Conservation (phyloP, 805 yeast genomes). For the Candida taoyuanica region DNA sequence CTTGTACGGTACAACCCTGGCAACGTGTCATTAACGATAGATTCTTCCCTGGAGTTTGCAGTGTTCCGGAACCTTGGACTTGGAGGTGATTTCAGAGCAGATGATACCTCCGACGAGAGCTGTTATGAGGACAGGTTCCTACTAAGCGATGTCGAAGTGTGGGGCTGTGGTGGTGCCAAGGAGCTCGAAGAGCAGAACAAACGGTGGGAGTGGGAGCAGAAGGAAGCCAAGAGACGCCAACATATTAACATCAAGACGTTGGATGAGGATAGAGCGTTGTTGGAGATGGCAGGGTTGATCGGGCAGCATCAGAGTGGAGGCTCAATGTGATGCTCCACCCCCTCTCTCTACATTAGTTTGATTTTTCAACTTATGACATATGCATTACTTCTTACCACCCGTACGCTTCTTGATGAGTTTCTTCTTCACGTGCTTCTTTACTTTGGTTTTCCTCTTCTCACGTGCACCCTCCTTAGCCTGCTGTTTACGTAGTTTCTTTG, state of each 20-base stretch:
- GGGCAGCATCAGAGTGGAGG: constrained; percentile 49
- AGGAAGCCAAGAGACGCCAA: constrained; percentile 77
- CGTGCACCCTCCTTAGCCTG: constrained; percentile 72
- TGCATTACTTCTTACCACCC: constrained; percentile 11
- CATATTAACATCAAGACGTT: constrained; percentile 58
- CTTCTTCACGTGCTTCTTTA: constrained; percentile 81
- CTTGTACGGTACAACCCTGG: constrained; percentile 56
- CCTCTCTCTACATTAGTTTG: too few relatives aligned
- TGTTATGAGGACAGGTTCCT: constrained; percentile 66
- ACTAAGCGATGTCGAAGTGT: constrained; percentile 77
- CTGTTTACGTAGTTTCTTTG: constrained; percentile 68
- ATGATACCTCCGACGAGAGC: constrained; percentile 15
- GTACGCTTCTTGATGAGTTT: constrained; percentile 59
- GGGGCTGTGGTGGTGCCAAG: constrained; percentile 84
- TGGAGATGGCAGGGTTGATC: constrained; percentile 75
- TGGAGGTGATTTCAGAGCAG: constrained; percentile 45
- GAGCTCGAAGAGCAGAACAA: constrained; percentile 73
- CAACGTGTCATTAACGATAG: constrained; percentile 74
- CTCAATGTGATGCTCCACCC: constrained; percentile 35
- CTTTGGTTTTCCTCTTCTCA: constrained; percentile 75
- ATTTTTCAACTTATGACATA: too few relatives aligned
- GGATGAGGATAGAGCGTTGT: constrained; percentile 78
- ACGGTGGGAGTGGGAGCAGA: constrained; percentile 88
- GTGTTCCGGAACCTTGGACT: constrained; percentile 65
- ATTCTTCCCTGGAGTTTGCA: constrained; percentile 74